Evolutionary conservation across 345 rosid genomes (phyloP).

Genomic region (Eucalyptus erythrocorys): DNA sequence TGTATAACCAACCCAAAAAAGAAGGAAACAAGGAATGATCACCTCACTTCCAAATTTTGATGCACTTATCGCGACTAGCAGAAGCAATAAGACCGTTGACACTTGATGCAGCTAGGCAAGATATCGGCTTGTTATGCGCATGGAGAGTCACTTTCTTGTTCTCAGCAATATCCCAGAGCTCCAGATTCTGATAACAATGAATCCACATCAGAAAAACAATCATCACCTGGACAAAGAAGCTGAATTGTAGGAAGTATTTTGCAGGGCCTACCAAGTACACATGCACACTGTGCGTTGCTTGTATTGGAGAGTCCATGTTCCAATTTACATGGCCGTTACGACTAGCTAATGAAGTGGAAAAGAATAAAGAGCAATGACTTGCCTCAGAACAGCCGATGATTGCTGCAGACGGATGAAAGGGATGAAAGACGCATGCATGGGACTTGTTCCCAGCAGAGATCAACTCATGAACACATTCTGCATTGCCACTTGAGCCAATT

Average conservation of each 20-base stretch:
- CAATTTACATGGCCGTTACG: background rate
- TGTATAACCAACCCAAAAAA: no score
- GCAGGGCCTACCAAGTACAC: background rate
- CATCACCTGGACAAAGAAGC: background rate
- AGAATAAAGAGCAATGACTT: constrained; percentile 1
- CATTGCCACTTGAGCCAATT: constrained; percentile 15
- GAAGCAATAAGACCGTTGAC: constrained; percentile 28
- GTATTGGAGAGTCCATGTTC: background rate
- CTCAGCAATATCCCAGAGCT: constrained; percentile 36
- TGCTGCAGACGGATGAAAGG: constrained; percentile 31
- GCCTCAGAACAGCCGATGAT: constrained; percentile 52
- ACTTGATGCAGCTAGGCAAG: constrained; percentile 33
- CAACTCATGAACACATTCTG: background rate
- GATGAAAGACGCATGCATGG: constrained; percentile 20
- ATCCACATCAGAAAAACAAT: background rate
- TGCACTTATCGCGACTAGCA: constrained; percentile 25
- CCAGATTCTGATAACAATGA: constrained; percentile 19
- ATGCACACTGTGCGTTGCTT: background rate
- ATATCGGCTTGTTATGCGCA: constrained; percentile 27
- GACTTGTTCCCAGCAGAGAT: constrained; percentile 3
- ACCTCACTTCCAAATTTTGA: constrained; percentile 45
- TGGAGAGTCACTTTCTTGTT: constrained; percentile 16
- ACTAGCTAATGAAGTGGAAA: background rate
- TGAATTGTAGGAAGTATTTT: background rate
- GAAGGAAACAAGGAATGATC: background rate